phyloP scores from a whole-genome alignment of 768 basidiomycete species.

The Russula sp. region DNA sequence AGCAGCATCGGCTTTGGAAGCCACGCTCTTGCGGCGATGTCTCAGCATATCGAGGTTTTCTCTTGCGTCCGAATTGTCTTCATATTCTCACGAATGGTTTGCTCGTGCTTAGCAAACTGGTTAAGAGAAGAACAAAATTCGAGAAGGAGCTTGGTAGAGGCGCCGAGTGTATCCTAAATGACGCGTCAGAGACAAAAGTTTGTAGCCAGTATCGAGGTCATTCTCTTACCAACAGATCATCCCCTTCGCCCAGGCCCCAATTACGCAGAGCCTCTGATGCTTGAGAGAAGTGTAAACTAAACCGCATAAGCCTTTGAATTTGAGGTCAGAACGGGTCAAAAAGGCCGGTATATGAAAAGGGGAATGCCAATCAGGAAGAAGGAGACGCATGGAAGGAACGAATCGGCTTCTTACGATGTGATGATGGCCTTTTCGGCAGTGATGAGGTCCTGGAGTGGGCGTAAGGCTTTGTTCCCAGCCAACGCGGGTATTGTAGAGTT shows the following conservation, averaged over 20 bases:
- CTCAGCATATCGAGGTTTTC: conserved; percentile 78
- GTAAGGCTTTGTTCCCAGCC: conserved; percentile 70
- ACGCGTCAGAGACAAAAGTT: conserved; percentile 3
- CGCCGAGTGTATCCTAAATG: conserved; percentile 66
- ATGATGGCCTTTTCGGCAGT: conserved; percentile 83
- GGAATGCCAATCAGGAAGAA: neutral
- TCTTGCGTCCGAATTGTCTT: conserved; percentile 83
- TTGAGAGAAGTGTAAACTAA: conserved; percentile 62
- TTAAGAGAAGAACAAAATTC: conserved; percentile 66
- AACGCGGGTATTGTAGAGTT: conserved; percentile 78
- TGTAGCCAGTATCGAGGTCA: conserved; percentile 16
- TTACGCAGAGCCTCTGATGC: conserved; percentile 66
- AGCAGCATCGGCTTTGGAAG: conserved; percentile 71
- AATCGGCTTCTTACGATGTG: conserved; percentile 51
- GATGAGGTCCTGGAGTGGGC: conserved; percentile 85
- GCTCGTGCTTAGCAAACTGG: conserved; percentile 68
- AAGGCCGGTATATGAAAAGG: neutral
- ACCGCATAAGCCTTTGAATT: conserved; percentile 53
- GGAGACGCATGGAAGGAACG: neutral
- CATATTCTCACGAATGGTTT: conserved; percentile 64
- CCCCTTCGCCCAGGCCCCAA: conserved; percentile 80
- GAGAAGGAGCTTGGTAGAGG: conserved; percentile 62
- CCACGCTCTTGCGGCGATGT: conserved; percentile 62
- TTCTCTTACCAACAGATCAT: conserved; percentile 66
- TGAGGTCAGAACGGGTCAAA: conserved; percentile 4